Conservation (phyloP, 371 early-diverging fungal species). For the Apophysomyces sp. region DNA sequence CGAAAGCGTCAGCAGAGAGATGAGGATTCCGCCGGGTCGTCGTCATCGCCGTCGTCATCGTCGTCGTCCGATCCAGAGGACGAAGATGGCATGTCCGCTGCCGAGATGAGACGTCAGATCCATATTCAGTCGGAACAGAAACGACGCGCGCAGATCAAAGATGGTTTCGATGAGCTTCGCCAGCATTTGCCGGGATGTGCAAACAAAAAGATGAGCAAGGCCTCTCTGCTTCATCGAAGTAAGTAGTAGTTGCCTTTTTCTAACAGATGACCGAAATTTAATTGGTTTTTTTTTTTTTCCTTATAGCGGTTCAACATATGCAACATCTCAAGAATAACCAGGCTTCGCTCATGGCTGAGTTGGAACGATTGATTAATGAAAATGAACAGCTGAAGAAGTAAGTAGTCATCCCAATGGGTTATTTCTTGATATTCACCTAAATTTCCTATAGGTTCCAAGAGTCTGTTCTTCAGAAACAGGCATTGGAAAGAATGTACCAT, state of each 20-base stretch:
- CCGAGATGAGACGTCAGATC: conserved; percentile 50
- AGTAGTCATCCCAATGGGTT: neutral
- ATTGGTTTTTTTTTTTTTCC: conserved; percentile 3
- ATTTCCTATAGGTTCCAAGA: conserved; percentile 39
- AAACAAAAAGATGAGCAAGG: conserved; percentile 60
- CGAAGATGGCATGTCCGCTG: conserved; percentile 28
- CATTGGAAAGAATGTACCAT: conserved; percentile 54
- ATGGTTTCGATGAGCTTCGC: conserved; percentile 54
- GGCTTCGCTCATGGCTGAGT: conserved; percentile 41
- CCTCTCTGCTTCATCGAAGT: conserved; percentile 54
- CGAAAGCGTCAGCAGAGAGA: conserved; percentile 28
- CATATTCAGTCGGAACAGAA: conserved; percentile 57
- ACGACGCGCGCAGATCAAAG: conserved; percentile 52
- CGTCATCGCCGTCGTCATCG: neutral
- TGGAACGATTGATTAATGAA: conserved; percentile 47
- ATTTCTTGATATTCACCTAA: neutral
- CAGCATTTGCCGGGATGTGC: conserved; percentile 51
- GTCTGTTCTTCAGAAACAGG: conserved; percentile 46
- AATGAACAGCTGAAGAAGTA: conserved; percentile 53
- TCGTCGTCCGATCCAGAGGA: conserved; percentile 14
- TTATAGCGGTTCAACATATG: conserved; percentile 48
- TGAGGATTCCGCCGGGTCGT: neutral
- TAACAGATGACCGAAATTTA: neutral
- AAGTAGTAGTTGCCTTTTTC: conserved; percentile 12
- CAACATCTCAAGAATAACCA: conserved; percentile 49